Percentiles rank a stretch among this genome's conserved stretches.
Conservation (phyloP, 2,329 filamentous ascomycete genomes). For the Cryoendolithus antarcticus region DNA sequence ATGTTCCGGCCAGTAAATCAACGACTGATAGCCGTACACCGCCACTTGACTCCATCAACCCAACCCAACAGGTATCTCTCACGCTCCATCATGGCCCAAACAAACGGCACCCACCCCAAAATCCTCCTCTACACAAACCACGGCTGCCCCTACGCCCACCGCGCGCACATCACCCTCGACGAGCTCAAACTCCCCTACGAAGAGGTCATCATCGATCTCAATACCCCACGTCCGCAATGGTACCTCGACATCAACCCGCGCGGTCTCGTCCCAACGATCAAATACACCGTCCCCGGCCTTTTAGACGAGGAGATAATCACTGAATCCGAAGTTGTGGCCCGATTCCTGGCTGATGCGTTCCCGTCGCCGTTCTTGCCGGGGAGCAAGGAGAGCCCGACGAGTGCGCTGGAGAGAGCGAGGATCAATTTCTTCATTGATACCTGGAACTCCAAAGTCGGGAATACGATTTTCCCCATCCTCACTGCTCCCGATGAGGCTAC, state of each 20-base stretch:
- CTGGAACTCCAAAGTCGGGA: slow-evolving; percentile 49
- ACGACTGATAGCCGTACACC: too few species aligned
- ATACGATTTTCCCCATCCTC: slow-evolving; percentile 35
- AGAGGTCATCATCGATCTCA: slow-evolving; percentile 48
- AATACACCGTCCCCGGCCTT: slow-evolving; percentile 40
- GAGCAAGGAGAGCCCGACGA: slow-evolving; percentile 36
- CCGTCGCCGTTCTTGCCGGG: slow-evolving; percentile 54
- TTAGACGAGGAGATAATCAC: slow-evolving; percentile 48
- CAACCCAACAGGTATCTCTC: too few species aligned
- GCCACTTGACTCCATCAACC: too few species aligned
- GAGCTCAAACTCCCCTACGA: slow-evolving; percentile 21
- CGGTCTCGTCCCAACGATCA: slow-evolving; percentile 61
- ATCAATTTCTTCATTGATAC: slow-evolving; percentile 63
- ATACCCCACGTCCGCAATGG: slow-evolving; percentile 54
- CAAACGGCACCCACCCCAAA: slow-evolving; percentile 24
- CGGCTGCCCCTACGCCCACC: slow-evolving; percentile 60
- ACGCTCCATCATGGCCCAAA: neutral
- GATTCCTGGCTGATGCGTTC: slow-evolving; percentile 58
- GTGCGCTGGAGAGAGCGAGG: slow-evolving; percentile 51
- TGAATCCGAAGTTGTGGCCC: slow-evolving; percentile 61
- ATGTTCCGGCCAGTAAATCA: too few species aligned
- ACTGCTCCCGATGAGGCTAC: slow-evolving; percentile 42
- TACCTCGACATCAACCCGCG: slow-evolving; percentile 69
- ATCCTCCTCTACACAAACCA: slow-evolving; percentile 62
- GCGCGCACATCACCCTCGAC: slow-evolving; percentile 35